Conservation (phyloP, 192 early-diverging fungal species). For the Hyaloraphidium curvatum region DNA sequence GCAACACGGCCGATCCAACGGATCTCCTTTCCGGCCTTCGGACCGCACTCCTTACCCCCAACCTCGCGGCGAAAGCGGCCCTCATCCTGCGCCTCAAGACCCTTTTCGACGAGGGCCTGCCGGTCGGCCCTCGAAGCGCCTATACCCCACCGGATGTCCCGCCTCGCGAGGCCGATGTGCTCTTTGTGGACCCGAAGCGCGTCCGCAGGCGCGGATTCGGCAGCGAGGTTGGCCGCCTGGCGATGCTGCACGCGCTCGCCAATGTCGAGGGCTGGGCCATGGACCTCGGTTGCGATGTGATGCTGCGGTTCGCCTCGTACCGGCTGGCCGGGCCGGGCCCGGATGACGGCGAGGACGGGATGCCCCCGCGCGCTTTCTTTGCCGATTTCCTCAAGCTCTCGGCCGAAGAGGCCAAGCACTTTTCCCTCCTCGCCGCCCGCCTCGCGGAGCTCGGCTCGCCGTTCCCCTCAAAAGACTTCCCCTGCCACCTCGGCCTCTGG, state of each 20-base stretch:
- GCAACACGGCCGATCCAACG: too few species aligned
- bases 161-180: neutral
- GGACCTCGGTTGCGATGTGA: slow-evolving; percentile 44
- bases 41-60: neutral
- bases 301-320: slow-evolving; percentile 25
- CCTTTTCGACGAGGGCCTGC: neutral
- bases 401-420: slow-evolving; percentile 44
- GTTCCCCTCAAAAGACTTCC: slow-evolving; percentile 19
- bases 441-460: slow-evolving; percentile 24
- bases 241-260: slow-evolving; percentile 39
- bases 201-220: neutral
- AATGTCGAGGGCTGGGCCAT: slow-evolving; percentile 55
- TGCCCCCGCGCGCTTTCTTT: slow-evolving; percentile 13
- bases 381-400: slow-evolving; percentile 38
- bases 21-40: too few species aligned
- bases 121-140: neutral
- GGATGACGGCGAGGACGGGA: neutral
- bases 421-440: slow-evolving; percentile 24
- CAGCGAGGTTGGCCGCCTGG: slow-evolving; percentile 22
- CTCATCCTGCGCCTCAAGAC: neutral
- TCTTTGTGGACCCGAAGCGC: neutral
- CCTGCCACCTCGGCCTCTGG: slow-evolving; percentile 34
- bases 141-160: neutral
- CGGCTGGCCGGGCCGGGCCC: neutral
- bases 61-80: neutral